Conservation (phyloP, 2,329 filamentous ascomycete genomes). For the Pseudogymnoascus destructans region DNA sequence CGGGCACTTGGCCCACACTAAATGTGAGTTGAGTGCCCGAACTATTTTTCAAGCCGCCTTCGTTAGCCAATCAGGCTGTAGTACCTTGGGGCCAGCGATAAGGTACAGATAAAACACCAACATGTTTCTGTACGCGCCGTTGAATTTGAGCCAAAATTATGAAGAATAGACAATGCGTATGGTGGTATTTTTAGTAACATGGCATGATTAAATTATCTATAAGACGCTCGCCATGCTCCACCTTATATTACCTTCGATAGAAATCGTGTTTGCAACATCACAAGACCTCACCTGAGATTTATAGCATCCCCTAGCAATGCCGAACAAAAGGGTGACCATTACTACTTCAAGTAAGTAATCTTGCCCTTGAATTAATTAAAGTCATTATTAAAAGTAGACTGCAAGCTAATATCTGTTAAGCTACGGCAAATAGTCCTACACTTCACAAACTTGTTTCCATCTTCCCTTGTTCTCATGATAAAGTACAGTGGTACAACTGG, state of each 20-base stretch:
- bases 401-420: no score
- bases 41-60: no score
- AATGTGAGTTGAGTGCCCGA: no score
- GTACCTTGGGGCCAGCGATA: constrained; percentile 11
- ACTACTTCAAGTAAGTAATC: neutral
- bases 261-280: no score
- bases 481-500: constrained; percentile 11
- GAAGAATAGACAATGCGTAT: neutral
- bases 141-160: neutral
- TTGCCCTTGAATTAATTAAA: no score
- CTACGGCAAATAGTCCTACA: no score
- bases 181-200: neutral
- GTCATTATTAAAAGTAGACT: no score
- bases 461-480: neutral
- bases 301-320: neutral
- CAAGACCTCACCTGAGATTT: no score
- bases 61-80: neutral
- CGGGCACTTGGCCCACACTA: no score
- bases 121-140: neutral
- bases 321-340: neutral
- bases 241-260: no score
- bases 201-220: neutral
- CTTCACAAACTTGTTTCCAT: neutral
- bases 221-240: no score
- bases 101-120: neutral